Conservation (phyloP, 2,329 filamentous ascomycete genomes). For the Calonectria hongkongensis region DNA sequence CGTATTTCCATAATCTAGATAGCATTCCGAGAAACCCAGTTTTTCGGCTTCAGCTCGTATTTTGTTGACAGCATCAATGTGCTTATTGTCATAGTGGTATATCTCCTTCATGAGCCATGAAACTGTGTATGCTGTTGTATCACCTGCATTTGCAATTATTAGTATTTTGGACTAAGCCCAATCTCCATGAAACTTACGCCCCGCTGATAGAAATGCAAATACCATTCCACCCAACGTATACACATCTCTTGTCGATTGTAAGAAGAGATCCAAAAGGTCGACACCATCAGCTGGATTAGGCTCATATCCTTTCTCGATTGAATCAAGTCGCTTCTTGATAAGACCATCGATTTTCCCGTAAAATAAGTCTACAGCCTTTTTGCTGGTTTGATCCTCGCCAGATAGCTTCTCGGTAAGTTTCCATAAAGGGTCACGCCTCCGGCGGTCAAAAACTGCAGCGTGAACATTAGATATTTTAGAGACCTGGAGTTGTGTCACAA, state of each 20-base stretch:
- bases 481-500: neutral
- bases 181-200: neutral
- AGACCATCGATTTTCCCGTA: neutral
- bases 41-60: neutral
- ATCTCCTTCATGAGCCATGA: slow-evolving; percentile 1
- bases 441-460: neutral
- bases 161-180: neutral
- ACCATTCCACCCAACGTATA: neutral
- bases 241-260: neutral
- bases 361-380: neutral
- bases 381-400: neutral
- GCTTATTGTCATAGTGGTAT: neutral
- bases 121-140: neutral
- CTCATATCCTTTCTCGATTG: neutral
- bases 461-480: neutral
- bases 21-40: neutral
- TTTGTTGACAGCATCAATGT: neutral
- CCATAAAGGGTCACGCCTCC: neutral
- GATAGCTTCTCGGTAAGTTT: slow-evolving; percentile 1
- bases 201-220: neutral
- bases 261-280: neutral
- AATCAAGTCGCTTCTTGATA: neutral
- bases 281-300: neutral
- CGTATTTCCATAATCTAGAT: neutral
- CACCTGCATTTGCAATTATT: neutral